Evolutionary conservation across 345 rosid species (phyloP), one percentile per base, ranked within the genome.

Genomic region (Eucalyptus regnans): DNA sequence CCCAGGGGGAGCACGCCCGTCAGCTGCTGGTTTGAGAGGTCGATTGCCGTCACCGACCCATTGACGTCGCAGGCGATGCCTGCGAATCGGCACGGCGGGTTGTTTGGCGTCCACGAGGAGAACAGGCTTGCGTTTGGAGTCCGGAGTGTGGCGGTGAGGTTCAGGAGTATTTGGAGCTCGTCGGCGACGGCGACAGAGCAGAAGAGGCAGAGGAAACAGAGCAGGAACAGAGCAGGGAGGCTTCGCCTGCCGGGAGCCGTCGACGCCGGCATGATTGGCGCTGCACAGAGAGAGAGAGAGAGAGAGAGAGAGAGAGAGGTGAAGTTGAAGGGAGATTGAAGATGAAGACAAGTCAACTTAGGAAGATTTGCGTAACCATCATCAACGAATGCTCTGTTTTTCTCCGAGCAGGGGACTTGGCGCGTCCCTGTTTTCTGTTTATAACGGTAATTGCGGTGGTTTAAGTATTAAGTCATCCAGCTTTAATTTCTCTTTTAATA

Each of bases 31-130:
- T 50, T 90, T 0, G 99, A 95, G 89, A 97, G 99, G 86, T 96
- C 96, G 71, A 97, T 93, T 88, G 93, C 96, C 31, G 88, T 90
- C 33, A 97, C 97, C 20, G 89, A 94, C 37, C 92, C 89, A 3
- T n/a, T 68, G 5, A 90, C 71, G 85, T 93, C 88, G 86, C 99
- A 96, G 49, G 95, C 91, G 91, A 97, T 87, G 89, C 99, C 99
- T 11, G 90, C 13, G 93, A 97, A 97, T 15, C 56, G 33, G 89
- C 97, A 97, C 1, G 90, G 58, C 62, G 83, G 76, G 54, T 64
- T 56, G 15, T 52, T 48, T 18, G 94, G 88, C 50, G 46, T 88
- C 99, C 98, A 97, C 1, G 99, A 94, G 64, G 90, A 88, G 79
- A 96, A 94, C 3, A 90, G 90, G 50, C 56, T 62, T 80, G 91